Conservation (phyloP, 106 monocot species). For the Dioscorea dumetorum region DNA sequence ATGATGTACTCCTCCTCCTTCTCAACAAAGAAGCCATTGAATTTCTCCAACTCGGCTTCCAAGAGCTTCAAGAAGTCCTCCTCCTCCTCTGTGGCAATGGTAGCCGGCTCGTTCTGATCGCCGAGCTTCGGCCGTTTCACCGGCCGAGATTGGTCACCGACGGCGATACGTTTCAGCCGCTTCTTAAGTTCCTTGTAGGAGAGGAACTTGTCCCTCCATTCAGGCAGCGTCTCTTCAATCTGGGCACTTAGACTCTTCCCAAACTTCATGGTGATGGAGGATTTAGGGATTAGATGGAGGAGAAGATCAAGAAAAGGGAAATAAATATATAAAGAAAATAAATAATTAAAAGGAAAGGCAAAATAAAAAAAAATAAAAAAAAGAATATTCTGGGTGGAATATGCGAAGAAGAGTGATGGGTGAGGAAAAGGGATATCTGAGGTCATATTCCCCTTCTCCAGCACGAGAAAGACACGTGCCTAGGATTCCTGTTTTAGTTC, state of each 20-base stretch:
- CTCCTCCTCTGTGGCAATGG: constrained; percentile 29
- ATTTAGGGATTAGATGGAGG: not conserved
- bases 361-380: no score
- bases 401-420: no score
- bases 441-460: no score
- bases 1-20: constrained; percentile 95
- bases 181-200: constrained; percentile 93
- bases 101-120: not conserved
- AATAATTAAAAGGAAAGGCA: no score
- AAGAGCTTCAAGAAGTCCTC: constrained; percentile 61
- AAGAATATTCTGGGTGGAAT: no score
- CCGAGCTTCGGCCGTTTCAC: constrained; percentile 19
- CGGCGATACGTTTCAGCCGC: constrained; percentile 32
- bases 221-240: constrained; percentile 93
- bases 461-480: no score
- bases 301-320: not conserved
- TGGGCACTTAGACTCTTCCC: constrained; percentile 82
- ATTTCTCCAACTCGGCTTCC: constrained; percentile 81
- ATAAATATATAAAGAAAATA: not conserved
- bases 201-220: constrained; percentile 91
- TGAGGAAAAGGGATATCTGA: no score
- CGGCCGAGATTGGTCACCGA: constrained; percentile 4
- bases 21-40: constrained; percentile 84
- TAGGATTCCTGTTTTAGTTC: no score
- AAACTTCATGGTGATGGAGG: constrained; percentile 56